Conservation (phyloP, 2,329 filamentous ascomycete genomes). For the Chaetomium sp. region DNA sequence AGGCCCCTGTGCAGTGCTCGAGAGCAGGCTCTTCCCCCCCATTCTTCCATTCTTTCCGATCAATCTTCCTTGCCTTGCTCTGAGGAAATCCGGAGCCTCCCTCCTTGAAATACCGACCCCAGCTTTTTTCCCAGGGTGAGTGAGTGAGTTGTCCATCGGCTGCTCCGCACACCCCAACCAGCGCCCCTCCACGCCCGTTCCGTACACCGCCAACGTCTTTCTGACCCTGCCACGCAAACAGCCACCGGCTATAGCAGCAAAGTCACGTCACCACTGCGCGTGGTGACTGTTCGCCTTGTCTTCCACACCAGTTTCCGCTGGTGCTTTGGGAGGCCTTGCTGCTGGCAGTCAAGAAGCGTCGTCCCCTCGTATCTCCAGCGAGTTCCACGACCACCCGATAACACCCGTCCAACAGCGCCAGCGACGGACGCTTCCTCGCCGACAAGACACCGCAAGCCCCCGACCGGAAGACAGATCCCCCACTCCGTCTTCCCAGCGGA, state of each 20-base stretch:
- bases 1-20: slow-evolving; percentile 22
- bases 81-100: slow-evolving; percentile 27
- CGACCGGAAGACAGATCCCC: slow-evolving; percentile 44
- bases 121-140: slow-evolving; percentile 30
- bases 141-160: slow-evolving; percentile 24
- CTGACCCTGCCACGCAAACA: slow-evolving; percentile 21
- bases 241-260: slow-evolving; percentile 19
- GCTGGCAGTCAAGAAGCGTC: slow-evolving; percentile 50
- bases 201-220: slow-evolving; percentile 22
- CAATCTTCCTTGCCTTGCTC: slow-evolving; percentile 21
- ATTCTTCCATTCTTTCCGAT: slow-evolving; percentile 28
- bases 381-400: slow-evolving; percentile 51
- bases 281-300: slow-evolving; percentile 51
- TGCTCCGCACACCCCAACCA: slow-evolving; percentile 12
- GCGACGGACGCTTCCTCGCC: slow-evolving; percentile 44
- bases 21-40: slow-evolving; percentile 29
- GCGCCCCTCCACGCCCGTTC: slow-evolving; percentile 5
- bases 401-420: slow-evolving; percentile 43
- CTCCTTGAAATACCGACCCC: slow-evolving; percentile 18
- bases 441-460: slow-evolving; percentile 41
- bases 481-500: slow-evolving; percentile 51
- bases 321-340: slow-evolving; percentile 45
- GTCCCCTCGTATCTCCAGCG: slow-evolving; percentile 57
- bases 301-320: slow-evolving; percentile 42
- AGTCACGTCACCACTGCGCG: slow-evolving; percentile 35